Evolutionary conservation across 768 basidiomycete species (phyloP).

Genomic region (Lentinula aciculospora): DNA sequence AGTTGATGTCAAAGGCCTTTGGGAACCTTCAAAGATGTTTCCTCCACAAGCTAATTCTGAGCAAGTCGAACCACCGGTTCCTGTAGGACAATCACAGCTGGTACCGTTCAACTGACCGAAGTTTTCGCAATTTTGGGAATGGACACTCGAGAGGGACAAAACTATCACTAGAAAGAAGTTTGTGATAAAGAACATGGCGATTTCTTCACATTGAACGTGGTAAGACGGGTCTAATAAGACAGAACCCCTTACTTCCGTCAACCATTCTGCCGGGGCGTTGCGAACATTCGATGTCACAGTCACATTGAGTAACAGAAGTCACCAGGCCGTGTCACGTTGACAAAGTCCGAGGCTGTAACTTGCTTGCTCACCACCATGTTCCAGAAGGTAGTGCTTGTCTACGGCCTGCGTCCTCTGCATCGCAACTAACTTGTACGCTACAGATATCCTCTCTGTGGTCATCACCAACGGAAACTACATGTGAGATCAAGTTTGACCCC

Average conservation of each 20-base stretch:
- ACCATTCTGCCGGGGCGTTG: not conserved
- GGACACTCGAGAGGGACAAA: constrained; percentile 5
- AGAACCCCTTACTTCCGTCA: not conserved
- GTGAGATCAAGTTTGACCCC: constrained; percentile 49
- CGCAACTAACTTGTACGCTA: not conserved
- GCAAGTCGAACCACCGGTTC: constrained; percentile 73
- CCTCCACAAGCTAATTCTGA: constrained; percentile 73
- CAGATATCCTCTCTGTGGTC: constrained; percentile 59
- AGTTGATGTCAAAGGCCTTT: constrained; percentile 43
- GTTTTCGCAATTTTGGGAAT: constrained; percentile 58
- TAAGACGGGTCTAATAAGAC: not conserved
- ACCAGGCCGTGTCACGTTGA: not conserved
- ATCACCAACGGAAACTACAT: constrained; percentile 21
- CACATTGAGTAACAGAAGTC: not conserved
- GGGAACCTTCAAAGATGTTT: constrained; percentile 68
- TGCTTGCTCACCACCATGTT: constrained; percentile 5
- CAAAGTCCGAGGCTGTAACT: not conserved
- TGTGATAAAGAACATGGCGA: constrained; percentile 13
- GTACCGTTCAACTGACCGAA: constrained; percentile 55
- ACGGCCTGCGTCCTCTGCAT: not conserved
- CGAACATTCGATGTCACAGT: not conserved
- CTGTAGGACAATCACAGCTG: constrained; percentile 71
- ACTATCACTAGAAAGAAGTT: constrained; percentile 6
- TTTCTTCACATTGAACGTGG: constrained; percentile 1
- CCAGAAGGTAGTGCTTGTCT: not conserved